phyloP scores from a whole-genome alignment of 305 asterid species.

The Rubia peregrina region DNA sequence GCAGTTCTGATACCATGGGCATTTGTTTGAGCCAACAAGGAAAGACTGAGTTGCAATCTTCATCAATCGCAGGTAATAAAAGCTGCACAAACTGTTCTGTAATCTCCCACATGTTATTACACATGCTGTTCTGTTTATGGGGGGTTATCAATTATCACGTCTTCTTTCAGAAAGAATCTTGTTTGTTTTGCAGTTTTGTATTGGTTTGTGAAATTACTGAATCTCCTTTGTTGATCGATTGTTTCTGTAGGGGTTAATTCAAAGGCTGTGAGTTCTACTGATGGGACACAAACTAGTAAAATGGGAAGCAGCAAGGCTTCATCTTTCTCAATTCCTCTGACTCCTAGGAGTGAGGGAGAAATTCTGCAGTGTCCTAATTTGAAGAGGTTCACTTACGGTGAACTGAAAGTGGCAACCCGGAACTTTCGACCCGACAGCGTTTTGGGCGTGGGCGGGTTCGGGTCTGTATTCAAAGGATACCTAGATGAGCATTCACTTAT shows the following conservation, averaged over 20 bases:
- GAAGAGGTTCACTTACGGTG: slow-evolving; percentile 56
- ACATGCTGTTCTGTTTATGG: too few species aligned
- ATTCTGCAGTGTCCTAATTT: slow-evolving; percentile 70
- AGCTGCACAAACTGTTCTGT: background rate
- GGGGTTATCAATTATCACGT: too few species aligned
- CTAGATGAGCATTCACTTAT: slow-evolving; percentile 52
- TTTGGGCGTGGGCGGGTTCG: slow-evolving; percentile 82
- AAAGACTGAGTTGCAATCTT: slow-evolving; percentile 63
- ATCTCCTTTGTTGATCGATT: background rate
- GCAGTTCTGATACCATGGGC: slow-evolving; percentile 47
- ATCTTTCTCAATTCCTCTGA: slow-evolving; percentile 48
- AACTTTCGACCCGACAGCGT: slow-evolving; percentile 76
- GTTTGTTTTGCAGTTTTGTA: background rate
- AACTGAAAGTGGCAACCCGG: slow-evolving; percentile 63
- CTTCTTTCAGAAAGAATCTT: background rate
- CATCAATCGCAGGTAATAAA: slow-evolving; percentile 42
- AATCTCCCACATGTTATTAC: background rate
- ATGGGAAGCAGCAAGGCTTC: slow-evolving; percentile 55
- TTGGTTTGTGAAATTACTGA: background rate
- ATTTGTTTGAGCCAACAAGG: slow-evolving; percentile 85
- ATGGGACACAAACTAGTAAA: slow-evolving; percentile 46
- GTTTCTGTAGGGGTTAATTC: slow-evolving; percentile 36
- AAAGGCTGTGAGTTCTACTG: slow-evolving; percentile 35
- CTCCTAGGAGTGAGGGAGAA: slow-evolving; percentile 74
- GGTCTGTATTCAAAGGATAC: slow-evolving; percentile 86